These are phyloP conservation scores for Fusarium cyanostomum DNA, from an alignment of 2,329 filamentous ascomycete genomes.

Conservation along the genomic window DNA sequence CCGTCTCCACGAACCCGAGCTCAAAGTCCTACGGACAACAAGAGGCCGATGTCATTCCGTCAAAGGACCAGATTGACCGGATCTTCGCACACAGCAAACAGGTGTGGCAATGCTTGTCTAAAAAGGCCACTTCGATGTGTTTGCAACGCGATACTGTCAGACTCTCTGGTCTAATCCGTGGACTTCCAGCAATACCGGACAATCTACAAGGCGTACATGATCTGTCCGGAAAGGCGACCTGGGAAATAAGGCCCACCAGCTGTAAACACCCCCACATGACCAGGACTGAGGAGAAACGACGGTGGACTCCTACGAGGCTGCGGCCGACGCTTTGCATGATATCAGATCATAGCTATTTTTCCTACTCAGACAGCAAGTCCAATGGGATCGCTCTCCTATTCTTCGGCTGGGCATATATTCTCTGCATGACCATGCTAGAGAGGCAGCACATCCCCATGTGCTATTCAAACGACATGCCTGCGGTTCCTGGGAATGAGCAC, in stretches of 20 bases:
- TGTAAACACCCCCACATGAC: neutral
- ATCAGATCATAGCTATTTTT: neutral
- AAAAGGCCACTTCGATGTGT: neutral
- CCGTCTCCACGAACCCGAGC: neutral
- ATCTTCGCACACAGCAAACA: neutral
- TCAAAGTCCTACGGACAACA: neutral
- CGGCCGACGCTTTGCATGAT: neutral
- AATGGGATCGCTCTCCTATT: conserved; percentile 11
- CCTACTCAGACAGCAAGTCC: conserved; percentile 3
- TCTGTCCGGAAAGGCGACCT: neutral
- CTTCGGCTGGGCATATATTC: conserved; percentile 11
- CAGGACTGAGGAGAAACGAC: neutral
- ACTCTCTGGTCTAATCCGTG: neutral
- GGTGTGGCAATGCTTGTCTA: neutral
- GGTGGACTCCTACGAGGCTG: neutral
- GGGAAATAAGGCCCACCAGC: neutral
- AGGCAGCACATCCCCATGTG: conserved; percentile 3
- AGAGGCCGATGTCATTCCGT: neutral
- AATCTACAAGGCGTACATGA: neutral
- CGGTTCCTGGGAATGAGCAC: neutral
- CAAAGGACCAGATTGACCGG: neutral
- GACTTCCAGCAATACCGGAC: neutral
- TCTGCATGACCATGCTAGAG: conserved; percentile 7
- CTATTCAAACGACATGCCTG: neutral
- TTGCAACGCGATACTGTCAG: neutral